These are phyloP conservation scores for Cornus suecica DNA, from an alignment of 148 eudicot genomes.

Conservation along the genomic window DNA sequence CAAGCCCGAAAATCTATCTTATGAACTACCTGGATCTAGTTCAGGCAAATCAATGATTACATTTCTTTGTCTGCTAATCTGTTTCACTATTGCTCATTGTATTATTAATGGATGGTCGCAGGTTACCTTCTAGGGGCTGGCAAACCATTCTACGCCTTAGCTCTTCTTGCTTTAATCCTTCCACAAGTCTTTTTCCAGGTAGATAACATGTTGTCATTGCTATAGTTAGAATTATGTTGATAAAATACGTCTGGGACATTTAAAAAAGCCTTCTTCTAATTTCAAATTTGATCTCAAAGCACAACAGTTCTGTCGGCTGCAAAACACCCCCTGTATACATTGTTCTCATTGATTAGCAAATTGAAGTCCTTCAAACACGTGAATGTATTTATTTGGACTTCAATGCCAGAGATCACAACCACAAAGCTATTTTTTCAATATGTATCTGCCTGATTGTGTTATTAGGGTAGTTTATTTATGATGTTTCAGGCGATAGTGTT, in stretches of 20 bases:
- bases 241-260: neutral
- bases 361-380: too few species aligned
- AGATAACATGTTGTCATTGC: slow-evolving; percentile 9
- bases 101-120: slow-evolving; percentile 26
- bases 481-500: too few species aligned
- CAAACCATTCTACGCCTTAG: slow-evolving; percentile 80
- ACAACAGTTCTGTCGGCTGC: neutral
- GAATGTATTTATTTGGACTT: too few species aligned
- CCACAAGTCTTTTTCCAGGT: slow-evolving; percentile 98
- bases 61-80: neutral
- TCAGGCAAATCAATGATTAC: too few species aligned
- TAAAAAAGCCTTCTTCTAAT: neutral
- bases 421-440: too few species aligned
- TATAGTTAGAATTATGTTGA: neutral
- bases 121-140: slow-evolving; percentile 92
- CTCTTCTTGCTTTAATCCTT: slow-evolving; percentile 61
- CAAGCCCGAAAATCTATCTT: neutral
- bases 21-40: neutral
- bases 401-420: too few species aligned
- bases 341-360: neutral
- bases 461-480: too few species aligned
- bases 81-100: slow-evolving; percentile 1
- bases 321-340: neutral
- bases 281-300: neutral
- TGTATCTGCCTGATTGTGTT: too few species aligned